These are phyloP conservation scores for Nemophila menziesii DNA, from an alignment of 257 asterid genomes.

Conservation along the genomic window DNA sequence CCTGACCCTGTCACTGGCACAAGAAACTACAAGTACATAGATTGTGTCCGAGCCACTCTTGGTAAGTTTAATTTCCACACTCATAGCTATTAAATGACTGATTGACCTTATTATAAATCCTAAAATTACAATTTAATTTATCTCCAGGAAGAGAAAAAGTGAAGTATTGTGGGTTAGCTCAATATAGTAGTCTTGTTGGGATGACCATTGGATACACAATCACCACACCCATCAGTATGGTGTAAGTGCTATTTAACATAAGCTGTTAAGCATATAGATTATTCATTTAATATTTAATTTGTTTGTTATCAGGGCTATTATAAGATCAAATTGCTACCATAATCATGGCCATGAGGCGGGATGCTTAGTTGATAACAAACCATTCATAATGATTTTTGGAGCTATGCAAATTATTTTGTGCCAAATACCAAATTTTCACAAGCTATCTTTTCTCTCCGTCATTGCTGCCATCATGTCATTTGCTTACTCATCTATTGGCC, in stretches of 20 bases:
- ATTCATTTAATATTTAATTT: no score
- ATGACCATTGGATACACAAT: slow-evolving; percentile 72
- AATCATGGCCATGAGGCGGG: slow-evolving; percentile 31
- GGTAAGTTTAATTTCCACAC: no score
- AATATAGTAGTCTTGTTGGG: slow-evolving; percentile 54
- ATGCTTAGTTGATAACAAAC: slow-evolving; percentile 41
- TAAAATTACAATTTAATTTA: no score
- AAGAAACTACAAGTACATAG: slow-evolving; percentile 70
- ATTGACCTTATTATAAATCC: no score
- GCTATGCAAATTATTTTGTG: slow-evolving; percentile 51
- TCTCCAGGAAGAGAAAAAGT: slow-evolving; percentile 46
- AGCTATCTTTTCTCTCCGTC: slow-evolving; percentile 73
- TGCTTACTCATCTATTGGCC: slow-evolving; percentile 58
- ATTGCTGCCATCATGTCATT: slow-evolving; percentile 81
- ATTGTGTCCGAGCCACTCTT: slow-evolving; percentile 58
- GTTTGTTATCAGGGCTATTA: slow-evolving; percentile 41
- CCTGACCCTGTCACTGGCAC: slow-evolving; percentile 62
- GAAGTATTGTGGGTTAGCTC: slow-evolving; percentile 58
- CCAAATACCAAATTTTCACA: slow-evolving; percentile 72
- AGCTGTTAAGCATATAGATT: no score
- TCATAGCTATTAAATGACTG: no score
- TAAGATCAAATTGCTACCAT: slow-evolving; percentile 65
- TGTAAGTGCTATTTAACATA: no score
- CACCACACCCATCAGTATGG: slow-evolving; percentile 70
- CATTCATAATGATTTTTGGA: slow-evolving; percentile 52